Conservation (phyloP, 2,329 filamentous ascomycete genomes). For the Fusarium compactum region DNA sequence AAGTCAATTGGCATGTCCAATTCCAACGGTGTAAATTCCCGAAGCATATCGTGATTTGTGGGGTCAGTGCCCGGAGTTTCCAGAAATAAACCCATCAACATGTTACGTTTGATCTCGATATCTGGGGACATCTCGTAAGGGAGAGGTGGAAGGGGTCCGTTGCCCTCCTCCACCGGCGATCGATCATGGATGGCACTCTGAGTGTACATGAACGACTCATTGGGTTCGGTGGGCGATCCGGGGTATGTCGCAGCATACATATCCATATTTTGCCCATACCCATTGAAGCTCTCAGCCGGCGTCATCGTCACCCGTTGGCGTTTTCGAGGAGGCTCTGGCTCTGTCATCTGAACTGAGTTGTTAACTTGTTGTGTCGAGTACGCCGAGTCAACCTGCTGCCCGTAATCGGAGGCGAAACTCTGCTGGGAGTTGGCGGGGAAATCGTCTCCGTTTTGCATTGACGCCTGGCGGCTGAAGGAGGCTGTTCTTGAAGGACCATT, state of each 20-base stretch:
- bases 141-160: slow-evolving; percentile 73
- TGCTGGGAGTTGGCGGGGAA: slow-evolving; percentile 84
- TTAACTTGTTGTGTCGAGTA: slow-evolving; percentile 72
- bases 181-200: slow-evolving; percentile 61
- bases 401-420: slow-evolving; percentile 81
- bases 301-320: slow-evolving; percentile 71
- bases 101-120: slow-evolving; percentile 82
- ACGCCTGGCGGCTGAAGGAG: slow-evolving; percentile 78
- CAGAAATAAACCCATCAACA: slow-evolving; percentile 86
- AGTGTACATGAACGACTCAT: slow-evolving; percentile 80
- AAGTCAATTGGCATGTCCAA: slow-evolving; percentile 93
- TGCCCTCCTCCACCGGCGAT: slow-evolving; percentile 62
- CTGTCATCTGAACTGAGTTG: slow-evolving; percentile 52
- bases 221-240: slow-evolving; percentile 82
- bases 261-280: slow-evolving; percentile 63
- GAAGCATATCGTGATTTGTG: slow-evolving; percentile 80
- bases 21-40: slow-evolving; percentile 80
- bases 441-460: slow-evolving; percentile 76
- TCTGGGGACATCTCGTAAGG: slow-evolving; percentile 71
- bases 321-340: slow-evolving; percentile 84
- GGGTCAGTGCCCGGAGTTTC: slow-evolving; percentile 77
- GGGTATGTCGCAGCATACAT: slow-evolving; percentile 64
- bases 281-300: slow-evolving; percentile 69
- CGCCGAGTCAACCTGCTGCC: slow-evolving; percentile 76
- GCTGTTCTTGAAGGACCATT: slow-evolving; percentile 74